These are phyloP conservation scores for Aureobasidium sp. DNA, from an alignment of 2,329 filamentous ascomycete species.

Conservation along the genomic window DNA sequence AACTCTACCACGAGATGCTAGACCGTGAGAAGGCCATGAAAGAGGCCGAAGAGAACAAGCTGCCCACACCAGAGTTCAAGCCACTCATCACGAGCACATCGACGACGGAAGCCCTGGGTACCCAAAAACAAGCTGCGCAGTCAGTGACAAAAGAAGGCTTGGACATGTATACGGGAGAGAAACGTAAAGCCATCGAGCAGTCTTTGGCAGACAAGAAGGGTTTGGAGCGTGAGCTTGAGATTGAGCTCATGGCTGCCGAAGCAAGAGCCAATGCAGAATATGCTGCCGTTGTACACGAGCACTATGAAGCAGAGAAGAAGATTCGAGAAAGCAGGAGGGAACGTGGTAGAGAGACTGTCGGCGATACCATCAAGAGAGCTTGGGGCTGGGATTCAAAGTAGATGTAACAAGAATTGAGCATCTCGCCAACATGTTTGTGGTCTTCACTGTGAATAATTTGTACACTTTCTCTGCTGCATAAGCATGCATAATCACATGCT, in stretches of 20 bases:
- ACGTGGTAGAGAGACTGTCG: constrained; percentile 43
- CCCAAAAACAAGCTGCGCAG: neutral
- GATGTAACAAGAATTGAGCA: neutral
- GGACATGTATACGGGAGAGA: constrained; percentile 19
- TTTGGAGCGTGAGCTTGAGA: constrained; percentile 55
- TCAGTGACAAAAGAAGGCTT: constrained; percentile 12
- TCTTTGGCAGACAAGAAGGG: constrained; percentile 29
- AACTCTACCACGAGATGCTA: constrained; percentile 79
- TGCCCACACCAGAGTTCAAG: constrained; percentile 51
- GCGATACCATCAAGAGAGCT: constrained; percentile 33
- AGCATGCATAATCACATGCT: neutral
- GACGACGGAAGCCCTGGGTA: constrained; percentile 25
- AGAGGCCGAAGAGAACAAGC: constrained; percentile 54
- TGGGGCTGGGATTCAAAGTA: constrained; percentile 25
- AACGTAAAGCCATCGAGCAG: constrained; percentile 29
- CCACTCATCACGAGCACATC: constrained; percentile 41
- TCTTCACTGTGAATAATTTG: neutral
- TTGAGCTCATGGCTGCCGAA: constrained; percentile 58
- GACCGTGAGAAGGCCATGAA: constrained; percentile 71
- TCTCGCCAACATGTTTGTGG: neutral
- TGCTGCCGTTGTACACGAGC: constrained; percentile 47
- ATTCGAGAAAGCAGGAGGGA: constrained; percentile 51
- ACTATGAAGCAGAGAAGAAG: constrained; percentile 51
- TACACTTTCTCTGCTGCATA: neutral
- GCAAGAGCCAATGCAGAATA: constrained; percentile 54